Base-by-base conservation (phyloP, 163 green algal genomes). In the Chloromonas sp. region DNA sequence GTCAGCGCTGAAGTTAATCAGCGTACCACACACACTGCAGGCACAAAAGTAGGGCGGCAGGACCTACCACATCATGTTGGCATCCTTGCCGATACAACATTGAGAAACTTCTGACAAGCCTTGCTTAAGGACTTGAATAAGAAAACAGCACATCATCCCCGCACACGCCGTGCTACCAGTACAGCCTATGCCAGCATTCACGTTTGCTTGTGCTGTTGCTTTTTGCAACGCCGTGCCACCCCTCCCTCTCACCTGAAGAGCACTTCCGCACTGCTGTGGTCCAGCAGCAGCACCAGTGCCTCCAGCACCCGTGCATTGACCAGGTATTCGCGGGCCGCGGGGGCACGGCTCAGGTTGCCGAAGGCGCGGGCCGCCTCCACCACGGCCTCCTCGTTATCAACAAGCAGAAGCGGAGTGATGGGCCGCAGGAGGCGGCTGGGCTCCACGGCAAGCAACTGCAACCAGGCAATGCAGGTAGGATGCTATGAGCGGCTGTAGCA, bases 1-100 rank as follows among this genome's bases (percentile, higher is more conserved):
- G 70, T 90, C 88, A 36, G 88, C 86, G 15, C 88, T 89, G 82
- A 94, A 88, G 87, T 92, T 94, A 82, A 92, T 86, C 57, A 94
- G 85, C 0, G 85, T 87, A 83, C 89, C 89, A 79, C 83, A 88
- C 74, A 88, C 86, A n/a, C 76, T 78, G 76, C 66, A 84, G 74
- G 36, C 36, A 36, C 36, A 36, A 36, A 36, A 36, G 36, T 36
- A 36, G 36, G 36, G 36, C 36, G 36, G 36, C 36, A 36, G 36
- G 36, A 36, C 36, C 36, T 36, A 36, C 36, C 36, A 36, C 36
- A 36, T 36, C 36, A 36, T 36, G 36, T 36, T 36, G 36, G 36
- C 36, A 36, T 36, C 36, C 36, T 36, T 36, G 36, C 36, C 36
- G 36, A 36, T 36, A 36, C 36, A 36, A 36, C 36, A 36, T 36